Evolutionary conservation across 352 stramenopile genomes (phyloP).

Genomic region (Globisporangium okanoganense): DNA sequence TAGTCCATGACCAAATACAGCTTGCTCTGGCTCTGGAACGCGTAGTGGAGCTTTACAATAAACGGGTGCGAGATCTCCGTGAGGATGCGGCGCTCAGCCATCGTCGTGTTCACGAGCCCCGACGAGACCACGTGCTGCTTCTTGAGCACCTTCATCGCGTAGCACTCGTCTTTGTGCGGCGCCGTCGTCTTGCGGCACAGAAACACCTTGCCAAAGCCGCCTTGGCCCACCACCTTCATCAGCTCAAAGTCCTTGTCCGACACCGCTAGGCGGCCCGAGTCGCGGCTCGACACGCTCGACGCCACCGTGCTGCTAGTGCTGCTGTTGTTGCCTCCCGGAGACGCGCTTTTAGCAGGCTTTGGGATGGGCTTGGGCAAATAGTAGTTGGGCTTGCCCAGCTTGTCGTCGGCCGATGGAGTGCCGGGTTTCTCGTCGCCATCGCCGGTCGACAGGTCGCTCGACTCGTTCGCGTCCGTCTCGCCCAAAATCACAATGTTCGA

Average conservation of each 20-base stretch:
- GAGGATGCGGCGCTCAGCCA: slow-evolving; percentile 90
- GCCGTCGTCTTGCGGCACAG: slow-evolving; percentile 92
- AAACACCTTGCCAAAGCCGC: slow-evolving; percentile 98
- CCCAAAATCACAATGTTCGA: slow-evolving; percentile 88
- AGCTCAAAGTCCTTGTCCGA: slow-evolving; percentile 94
- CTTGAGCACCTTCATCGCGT: slow-evolving; percentile 98
- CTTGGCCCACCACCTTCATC: slow-evolving; percentile 97
- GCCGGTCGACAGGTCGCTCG: slow-evolving; percentile 67
- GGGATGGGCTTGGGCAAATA: slow-evolving; percentile 74
- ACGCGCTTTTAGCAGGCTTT: slow-evolving; percentile 29
- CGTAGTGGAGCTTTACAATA: slow-evolving; percentile 93
- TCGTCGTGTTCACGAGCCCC: slow-evolving; percentile 92
- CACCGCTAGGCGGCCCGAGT: slow-evolving; percentile 40
- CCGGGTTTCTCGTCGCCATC: slow-evolving; percentile 43
- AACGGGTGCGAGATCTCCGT: slow-evolving; percentile 92
- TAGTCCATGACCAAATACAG: slow-evolving; percentile 94
- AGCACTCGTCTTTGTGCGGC: slow-evolving; percentile 91
- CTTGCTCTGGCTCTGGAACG: slow-evolving; percentile 92
- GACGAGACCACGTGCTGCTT: slow-evolving; percentile 91
- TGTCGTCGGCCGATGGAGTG: slow-evolving; percentile 25
- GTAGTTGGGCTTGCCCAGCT: slow-evolving; percentile 60
- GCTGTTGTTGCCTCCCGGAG: slow-evolving; percentile 16
- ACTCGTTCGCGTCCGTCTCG: slow-evolving; percentile 74
- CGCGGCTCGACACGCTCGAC: slow-evolving; percentile 11
- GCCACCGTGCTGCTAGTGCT: slow-evolving; percentile 3